Percentiles rank a stretch among this genome's conserved stretches.
Evolutionary conservation across 768 basidiomycete species (phyloP).

Genomic region (Suillus weaverae): DNA sequence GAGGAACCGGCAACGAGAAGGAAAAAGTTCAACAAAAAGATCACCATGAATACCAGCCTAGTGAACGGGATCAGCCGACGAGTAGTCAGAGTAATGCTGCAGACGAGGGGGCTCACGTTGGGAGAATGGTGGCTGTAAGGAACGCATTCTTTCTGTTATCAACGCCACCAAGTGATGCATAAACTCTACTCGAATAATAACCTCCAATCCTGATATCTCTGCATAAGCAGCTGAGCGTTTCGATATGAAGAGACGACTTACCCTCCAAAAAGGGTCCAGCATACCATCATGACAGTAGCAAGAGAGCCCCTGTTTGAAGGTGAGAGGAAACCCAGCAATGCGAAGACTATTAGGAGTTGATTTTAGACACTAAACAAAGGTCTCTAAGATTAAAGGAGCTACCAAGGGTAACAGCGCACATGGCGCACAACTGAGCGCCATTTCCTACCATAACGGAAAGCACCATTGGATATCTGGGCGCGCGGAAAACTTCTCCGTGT

Average conservation of each 20-base stretch:
- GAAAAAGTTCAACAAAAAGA: slow-evolving; percentile 92
- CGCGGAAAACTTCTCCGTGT: slow-evolving; percentile 93
- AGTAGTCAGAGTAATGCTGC: not conserved
- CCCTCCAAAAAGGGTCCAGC: slow-evolving; percentile 93
- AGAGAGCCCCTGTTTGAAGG: slow-evolving; percentile 95
- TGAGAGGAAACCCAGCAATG: slow-evolving; percentile 88
- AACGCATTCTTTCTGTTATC: slow-evolving; percentile 82
- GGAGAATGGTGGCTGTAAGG: slow-evolving; percentile 84
- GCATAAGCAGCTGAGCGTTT: slow-evolving; percentile 9
- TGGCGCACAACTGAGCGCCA: slow-evolving; percentile 73
- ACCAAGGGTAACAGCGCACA: slow-evolving; percentile 89
- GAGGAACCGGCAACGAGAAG: slow-evolving; percentile 83
- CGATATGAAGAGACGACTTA: slow-evolving; percentile 28
- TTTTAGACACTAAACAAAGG: slow-evolving; percentile 9
- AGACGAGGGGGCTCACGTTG: slow-evolving; percentile 56
- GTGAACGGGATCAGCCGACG: slow-evolving; percentile 12
- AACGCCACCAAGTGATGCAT: slow-evolving; percentile 75
- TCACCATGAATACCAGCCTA: slow-evolving; percentile 79
- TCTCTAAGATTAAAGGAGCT: slow-evolving; percentile 12
- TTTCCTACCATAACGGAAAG: slow-evolving; percentile 90
- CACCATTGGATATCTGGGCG: slow-evolving; percentile 73
- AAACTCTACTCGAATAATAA: slow-evolving; percentile 83
- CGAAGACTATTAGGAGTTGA: slow-evolving; percentile 62
- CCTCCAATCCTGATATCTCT: slow-evolving; percentile 67
- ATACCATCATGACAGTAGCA: slow-evolving; percentile 67